phyloP scores from a whole-genome alignment of 75 land plant genomes.

The Pseudotsuga menziesii region DNA sequence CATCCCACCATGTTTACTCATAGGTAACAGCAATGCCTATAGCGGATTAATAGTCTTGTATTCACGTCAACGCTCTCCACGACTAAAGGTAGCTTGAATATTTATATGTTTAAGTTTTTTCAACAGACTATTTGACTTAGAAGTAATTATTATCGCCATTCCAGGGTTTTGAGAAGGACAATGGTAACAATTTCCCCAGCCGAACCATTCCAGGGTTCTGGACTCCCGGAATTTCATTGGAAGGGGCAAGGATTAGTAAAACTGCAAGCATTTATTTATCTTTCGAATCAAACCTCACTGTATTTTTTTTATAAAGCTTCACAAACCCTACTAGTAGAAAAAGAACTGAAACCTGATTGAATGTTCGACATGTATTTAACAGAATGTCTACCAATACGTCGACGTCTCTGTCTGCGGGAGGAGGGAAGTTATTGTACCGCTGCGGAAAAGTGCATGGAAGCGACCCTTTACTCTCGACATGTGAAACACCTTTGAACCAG shows the following conservation, averaged over 20 bases:
- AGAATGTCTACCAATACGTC: too few species aligned
- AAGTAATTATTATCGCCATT: not conserved
- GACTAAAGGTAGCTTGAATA: not conserved
- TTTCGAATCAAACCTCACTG: too few species aligned
- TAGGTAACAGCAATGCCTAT: not conserved
- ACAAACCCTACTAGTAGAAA: not conserved
- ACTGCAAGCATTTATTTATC: too few species aligned
- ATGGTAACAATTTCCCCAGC: not conserved
- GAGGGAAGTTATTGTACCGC: not conserved
- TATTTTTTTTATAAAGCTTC: not conserved
- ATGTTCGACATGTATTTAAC: not conserved
- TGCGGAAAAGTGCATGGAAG: not conserved
- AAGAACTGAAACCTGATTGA: not conserved
- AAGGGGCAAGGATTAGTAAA: too few species aligned
- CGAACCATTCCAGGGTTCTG: too few species aligned
- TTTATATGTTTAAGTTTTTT: too few species aligned
- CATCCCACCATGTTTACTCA: constrained; percentile 1
- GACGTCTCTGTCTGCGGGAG: not conserved
- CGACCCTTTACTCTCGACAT: not conserved
- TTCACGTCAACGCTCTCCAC: not conserved
- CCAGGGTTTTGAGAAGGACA: not conserved
- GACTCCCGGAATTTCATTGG: too few species aligned
- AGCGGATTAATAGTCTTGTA: not conserved
- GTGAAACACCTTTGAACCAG: too few species aligned
- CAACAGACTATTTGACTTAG: not conserved